Evolutionary conservation across 2,329 filamentous ascomycete species (phyloP), one percentile per base, ranked within the genome.

Genomic region (Macroventuria anomochaeta): DNA sequence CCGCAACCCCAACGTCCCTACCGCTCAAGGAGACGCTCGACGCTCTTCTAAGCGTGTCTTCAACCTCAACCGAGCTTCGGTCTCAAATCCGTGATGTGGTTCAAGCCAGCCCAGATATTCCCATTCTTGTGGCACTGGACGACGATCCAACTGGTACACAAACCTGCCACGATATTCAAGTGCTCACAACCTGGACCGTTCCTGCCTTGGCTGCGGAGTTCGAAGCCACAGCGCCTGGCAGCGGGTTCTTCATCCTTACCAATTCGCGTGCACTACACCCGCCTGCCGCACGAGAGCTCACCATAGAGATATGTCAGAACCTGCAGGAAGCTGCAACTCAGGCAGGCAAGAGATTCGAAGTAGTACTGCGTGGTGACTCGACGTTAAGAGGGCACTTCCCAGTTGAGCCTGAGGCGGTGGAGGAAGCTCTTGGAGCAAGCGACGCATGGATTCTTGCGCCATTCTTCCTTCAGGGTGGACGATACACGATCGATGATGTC

Each of bases 111-210:
- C 46, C 65, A 2, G 36, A 57, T 13, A 67, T 64, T 11, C 68
- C 67, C 1, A 58, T 70, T 7, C 54, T 71, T 6, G 72, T 81
- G 4, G 73, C 74, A 1, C 73, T 81, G 5, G 82, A 85, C 46
- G 83, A 85, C 53, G 82, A 85, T 49, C 82, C 83, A 26, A 85
- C 83, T 0, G 82, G 83, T n/a, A 85, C 83, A 0, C 83, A 85
- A 62, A 85, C 83, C n/a, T 85, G 83, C 67, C 81, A 85, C 65
- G 78, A 81, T 58, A 80, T 86, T 54, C 70, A 75, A 42, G 81
- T 85, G 1, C 73, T 86, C 17, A 83, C 81, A 0, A 79, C 80
- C 5, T 85, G 82, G 82, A 79, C 81, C 52, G 58, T 76, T 5
- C 58, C 70, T 1, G 79, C 76, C 0, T 72, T 85, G 2, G 69